Base-by-base conservation (phyloP, 495 filamentous ascomycete species). In the Lindgomyces ingoldianus region DNA sequence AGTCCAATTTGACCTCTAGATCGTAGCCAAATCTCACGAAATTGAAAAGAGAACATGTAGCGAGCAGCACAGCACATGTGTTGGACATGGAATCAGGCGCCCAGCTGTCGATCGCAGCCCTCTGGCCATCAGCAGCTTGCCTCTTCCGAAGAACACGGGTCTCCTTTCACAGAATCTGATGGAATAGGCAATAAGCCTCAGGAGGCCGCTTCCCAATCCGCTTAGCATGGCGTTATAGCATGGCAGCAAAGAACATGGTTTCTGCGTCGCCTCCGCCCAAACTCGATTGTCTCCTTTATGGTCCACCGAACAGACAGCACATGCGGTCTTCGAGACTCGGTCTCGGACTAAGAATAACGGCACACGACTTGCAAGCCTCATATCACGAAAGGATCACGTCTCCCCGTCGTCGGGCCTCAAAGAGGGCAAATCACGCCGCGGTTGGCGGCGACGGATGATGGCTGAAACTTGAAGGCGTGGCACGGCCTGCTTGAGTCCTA, bases 341-440 rank as follows among this genome's bases (percentile, higher is more conserved):
- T 54, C 27, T 33, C 16, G 39, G 10, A 30, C 59, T 62, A 62
- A 63, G 50, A 61, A 61, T 61, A 51, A 44, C 48, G 3, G 48
- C 19, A 52, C 11, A 24, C 48, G 9, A 25, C 2, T 29, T 57
- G 22, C 29, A 48, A 48, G 50, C 48, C 59, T 62, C 59, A 45
- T 29, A 55, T 48, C 50, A 19, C 44, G 39, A 63, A 55, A 21
- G 49, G 55, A 47, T 57, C 55, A 65, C 62, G 62, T 65, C 62
- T 65, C 62, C 62, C 47, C 22, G 33, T 46, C 55, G 47, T 53
- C 62, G 55, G 55, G 56, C 16, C 39, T 44, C 62, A 64, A 33
- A 49, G 18, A 49, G 41, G 51, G 10, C 53, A 42, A 51, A 50
- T 26, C 39, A 42, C 26, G 53, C 53, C n/a, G 42, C 14, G 11